Evolutionary conservation across 148 eudicot species (phyloP).

Genomic region (Talinum fruticosum): DNA sequence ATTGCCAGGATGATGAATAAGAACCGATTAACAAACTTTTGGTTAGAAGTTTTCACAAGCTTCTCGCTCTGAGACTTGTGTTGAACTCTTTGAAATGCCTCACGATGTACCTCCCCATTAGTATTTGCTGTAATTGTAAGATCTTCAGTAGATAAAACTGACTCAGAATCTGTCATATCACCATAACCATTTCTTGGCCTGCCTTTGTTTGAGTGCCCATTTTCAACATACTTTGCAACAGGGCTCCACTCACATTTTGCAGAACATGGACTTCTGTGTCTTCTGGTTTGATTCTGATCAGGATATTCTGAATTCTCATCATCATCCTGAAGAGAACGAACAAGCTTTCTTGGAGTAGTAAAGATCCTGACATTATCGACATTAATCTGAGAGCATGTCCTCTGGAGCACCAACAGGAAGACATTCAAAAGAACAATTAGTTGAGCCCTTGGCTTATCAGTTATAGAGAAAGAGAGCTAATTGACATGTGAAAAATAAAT

Average conservation of each 20-base stretch:
- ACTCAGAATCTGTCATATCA: slow-evolving; percentile 45
- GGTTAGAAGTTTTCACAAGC: slow-evolving; percentile 18
- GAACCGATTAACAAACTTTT: slow-evolving; percentile 30
- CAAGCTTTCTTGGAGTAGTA: slow-evolving; percentile 75
- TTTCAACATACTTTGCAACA: slow-evolving; percentile 35
- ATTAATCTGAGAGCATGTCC: slow-evolving; percentile 47
- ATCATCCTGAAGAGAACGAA: slow-evolving; percentile 65
- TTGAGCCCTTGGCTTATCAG: background rate
- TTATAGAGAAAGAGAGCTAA: background rate
- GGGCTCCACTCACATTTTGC: slow-evolving; percentile 43
- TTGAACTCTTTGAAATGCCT: slow-evolving; percentile 25
- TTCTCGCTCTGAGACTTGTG: slow-evolving; percentile 18
- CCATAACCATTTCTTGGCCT: slow-evolving; percentile 20
- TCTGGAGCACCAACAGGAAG: slow-evolving; percentile 38
- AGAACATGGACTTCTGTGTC: slow-evolving; percentile 43
- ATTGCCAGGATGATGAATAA: slow-evolving; percentile 30
- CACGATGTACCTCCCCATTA: slow-evolving; percentile 21
- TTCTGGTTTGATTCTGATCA: slow-evolving; percentile 36
- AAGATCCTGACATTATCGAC: slow-evolving; percentile 54
- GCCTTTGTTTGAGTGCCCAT: slow-evolving; percentile 24
- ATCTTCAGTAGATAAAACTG: slow-evolving; percentile 72
- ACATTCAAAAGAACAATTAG: background rate
- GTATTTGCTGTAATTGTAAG: slow-evolving; percentile 15
- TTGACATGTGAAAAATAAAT: too few relatives aligned
- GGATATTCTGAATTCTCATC: slow-evolving; percentile 38